Evolutionary conservation across 179 eudicot genomes (phyloP), one percentile per base, ranked within the genome.

Genomic region (Beta lomatogona): DNA sequence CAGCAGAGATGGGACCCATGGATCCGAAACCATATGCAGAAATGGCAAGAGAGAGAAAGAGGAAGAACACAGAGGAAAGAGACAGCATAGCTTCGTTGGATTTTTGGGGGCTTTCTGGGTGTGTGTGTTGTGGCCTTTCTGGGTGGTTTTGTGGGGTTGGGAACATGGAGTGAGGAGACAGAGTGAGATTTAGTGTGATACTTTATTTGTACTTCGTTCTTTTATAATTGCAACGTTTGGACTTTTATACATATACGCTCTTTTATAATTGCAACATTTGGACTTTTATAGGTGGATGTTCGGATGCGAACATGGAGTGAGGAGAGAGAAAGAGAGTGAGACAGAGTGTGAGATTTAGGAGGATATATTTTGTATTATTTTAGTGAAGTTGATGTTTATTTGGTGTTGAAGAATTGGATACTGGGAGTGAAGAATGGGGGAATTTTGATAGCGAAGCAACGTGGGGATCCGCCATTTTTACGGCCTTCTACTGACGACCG

Each of bases 1-100:
- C 83, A n/a, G 97, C 96, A 0, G 99, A 86, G 76, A 95, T 91
- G 44, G 99, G 92, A 9, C 97, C 97, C 93, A 90, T 89, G 31
- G 98, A 92, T 78, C 98, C 98, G 48, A 91, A 90, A 79, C 93
- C 98, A 79, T 85, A 85, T 45, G 89, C 88, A 2, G 82, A 55
- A 18, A 76, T 22, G 59, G 86, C 55, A 22, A 86, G 71, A 46
- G 83, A 25, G 15, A 84, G 50, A 71, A 83, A 67, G 11, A 85
- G 36, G 59, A 74, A 73, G 45, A 82, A 16, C 19, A 75, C 31
- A 44, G 76, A 83, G 9, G 71, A 83, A 55, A 76, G 71, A 69
- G 80, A 79, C 54, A 86, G 45, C 83, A 79, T 79, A 65, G 77
- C 48, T 75, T 4, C 12, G 3, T 8, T 45, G 53, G 73, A 15